A percentile compares a stretch with the other conserved stretches of the same genome.
Conservation (phyloP, 352 stramenopile species). For the Pythium myriotylum region DNA sequence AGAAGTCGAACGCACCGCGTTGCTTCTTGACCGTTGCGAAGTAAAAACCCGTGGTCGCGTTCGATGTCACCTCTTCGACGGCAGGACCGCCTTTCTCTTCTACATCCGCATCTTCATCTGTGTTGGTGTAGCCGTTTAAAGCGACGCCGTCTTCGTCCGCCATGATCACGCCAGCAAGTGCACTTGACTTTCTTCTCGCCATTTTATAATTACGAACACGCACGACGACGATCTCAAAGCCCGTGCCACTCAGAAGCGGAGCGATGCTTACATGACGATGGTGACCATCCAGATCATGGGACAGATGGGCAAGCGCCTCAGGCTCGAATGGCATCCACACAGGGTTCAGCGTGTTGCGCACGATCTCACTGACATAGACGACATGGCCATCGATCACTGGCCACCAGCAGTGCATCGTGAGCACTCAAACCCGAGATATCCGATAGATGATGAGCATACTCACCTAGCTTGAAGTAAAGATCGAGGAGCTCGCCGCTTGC, state of each 20-base stretch:
- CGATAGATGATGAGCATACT: not conserved
- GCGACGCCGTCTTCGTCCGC: constrained; percentile 50
- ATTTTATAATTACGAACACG: constrained; percentile 57
- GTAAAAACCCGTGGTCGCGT: constrained; percentile 20
- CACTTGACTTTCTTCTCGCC: constrained; percentile 51
- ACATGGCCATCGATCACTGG: constrained; percentile 67
- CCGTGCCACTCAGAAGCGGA: constrained; percentile 46
- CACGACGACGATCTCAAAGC: constrained; percentile 72
- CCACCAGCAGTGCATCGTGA: not conserved
- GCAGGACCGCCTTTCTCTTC: constrained; percentile 5
- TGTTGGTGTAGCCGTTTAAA: constrained; percentile 32
- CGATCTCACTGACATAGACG: constrained; percentile 78
- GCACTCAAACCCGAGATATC: not conserved
- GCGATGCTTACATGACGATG: constrained; percentile 39
- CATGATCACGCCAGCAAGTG: constrained; percentile 44
- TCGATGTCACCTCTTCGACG: constrained; percentile 5
- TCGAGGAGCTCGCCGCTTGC: constrained; percentile 53
- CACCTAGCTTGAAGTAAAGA: constrained; percentile 81
- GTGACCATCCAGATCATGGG: constrained; percentile 22
- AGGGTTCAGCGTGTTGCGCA: constrained; percentile 69
- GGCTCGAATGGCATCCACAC: constrained; percentile 83
- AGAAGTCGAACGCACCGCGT: constrained; percentile 20
- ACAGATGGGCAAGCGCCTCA: constrained; percentile 31
- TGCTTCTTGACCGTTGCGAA: constrained; percentile 8
- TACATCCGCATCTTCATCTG: constrained; percentile 30